phyloP scores from a whole-genome alignment of 2,329 filamentous ascomycete genomes.

The Passalora sequoiae region DNA sequence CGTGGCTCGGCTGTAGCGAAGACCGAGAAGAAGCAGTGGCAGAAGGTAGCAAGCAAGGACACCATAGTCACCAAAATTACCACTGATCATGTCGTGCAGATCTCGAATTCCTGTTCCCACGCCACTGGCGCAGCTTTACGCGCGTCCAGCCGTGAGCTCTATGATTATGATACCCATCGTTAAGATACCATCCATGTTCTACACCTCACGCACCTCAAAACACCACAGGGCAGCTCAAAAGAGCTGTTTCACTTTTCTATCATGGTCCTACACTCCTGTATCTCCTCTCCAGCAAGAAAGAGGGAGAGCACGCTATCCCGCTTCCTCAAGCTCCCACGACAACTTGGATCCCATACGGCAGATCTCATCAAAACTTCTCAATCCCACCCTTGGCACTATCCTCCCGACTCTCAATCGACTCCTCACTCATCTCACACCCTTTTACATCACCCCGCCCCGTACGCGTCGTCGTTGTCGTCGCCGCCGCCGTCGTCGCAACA shows the following conservation, averaged over 20 bases:
- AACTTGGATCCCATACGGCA: too few relatives aligned
- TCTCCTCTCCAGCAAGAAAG: too few relatives aligned
- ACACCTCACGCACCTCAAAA: background rate
- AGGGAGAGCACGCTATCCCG: too few relatives aligned
- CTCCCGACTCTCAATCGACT: background rate
- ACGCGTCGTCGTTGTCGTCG: background rate
- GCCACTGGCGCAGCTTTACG: slow-evolving; percentile 4
- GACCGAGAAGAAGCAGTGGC: slow-evolving; percentile 14
- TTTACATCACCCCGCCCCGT: background rate
- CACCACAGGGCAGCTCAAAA: too few relatives aligned
- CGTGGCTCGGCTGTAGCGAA: slow-evolving; percentile 9
- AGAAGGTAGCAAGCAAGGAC: background rate
- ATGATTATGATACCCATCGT: slow-evolving; percentile 2
- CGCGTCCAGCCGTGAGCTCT: slow-evolving; percentile 1
- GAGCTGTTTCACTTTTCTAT: too few relatives aligned
- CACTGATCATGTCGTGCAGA: slow-evolving; percentile 2
- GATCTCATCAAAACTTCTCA: too few relatives aligned
- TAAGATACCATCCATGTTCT: background rate
- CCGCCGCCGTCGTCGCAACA: background rate
- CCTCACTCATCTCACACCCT: slow-evolving; percentile 2
- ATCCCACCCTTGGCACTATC: slow-evolving; percentile 3
- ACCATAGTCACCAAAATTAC: slow-evolving; percentile 2
- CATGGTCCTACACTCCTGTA: too few relatives aligned
- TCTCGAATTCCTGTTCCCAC: background rate
- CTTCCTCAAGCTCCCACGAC: too few relatives aligned